phyloP scores from a whole-genome alignment of 2,329 filamentous ascomycete species.

The Helicocarpus griseus region DNA sequence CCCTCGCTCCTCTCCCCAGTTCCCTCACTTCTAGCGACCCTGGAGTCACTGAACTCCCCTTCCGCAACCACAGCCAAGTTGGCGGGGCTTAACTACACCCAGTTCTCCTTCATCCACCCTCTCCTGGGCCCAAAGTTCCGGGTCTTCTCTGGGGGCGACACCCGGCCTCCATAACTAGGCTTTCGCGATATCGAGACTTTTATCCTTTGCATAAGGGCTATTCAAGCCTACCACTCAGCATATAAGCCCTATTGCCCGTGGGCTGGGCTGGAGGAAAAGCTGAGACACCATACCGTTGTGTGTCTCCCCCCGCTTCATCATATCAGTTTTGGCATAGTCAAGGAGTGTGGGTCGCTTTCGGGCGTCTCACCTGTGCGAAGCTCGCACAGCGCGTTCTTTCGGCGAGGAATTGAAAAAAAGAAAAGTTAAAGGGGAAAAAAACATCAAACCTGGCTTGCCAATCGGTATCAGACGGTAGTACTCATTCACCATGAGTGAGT shows the following conservation, averaged over 20 bases:
- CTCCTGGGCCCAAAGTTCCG: slow-evolving; percentile 85
- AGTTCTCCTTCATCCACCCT: slow-evolving; percentile 71
- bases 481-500: slow-evolving; percentile 37
- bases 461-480: background rate
- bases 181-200: slow-evolving; percentile 23
- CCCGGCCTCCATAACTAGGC: slow-evolving; percentile 90
- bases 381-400: background rate
- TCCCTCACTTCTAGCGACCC: slow-evolving; percentile 20
- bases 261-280: slow-evolving; percentile 34
- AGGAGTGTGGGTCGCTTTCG: slow-evolving; percentile 8
- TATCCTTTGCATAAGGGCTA: slow-evolving; percentile 24
- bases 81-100: slow-evolving; percentile 68
- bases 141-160: slow-evolving; percentile 95
- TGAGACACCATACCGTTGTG: slow-evolving; percentile 13
- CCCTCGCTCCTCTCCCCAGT: slow-evolving; percentile 3
- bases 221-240: slow-evolving; percentile 14
- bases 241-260: slow-evolving; percentile 31
- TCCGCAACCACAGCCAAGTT: slow-evolving; percentile 66
- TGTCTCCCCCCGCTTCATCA: slow-evolving; percentile 12
- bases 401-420: background rate
- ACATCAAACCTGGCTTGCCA: slow-evolving; percentile 1
- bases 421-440: background rate
- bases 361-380: slow-evolving; percentile 5
- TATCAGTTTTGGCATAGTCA: slow-evolving; percentile 9
- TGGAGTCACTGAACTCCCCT: slow-evolving; percentile 33